These are phyloP conservation scores for Neoboletus magnificus DNA, from an alignment of 768 basidiomycete genomes.

Conservation along the genomic window DNA sequence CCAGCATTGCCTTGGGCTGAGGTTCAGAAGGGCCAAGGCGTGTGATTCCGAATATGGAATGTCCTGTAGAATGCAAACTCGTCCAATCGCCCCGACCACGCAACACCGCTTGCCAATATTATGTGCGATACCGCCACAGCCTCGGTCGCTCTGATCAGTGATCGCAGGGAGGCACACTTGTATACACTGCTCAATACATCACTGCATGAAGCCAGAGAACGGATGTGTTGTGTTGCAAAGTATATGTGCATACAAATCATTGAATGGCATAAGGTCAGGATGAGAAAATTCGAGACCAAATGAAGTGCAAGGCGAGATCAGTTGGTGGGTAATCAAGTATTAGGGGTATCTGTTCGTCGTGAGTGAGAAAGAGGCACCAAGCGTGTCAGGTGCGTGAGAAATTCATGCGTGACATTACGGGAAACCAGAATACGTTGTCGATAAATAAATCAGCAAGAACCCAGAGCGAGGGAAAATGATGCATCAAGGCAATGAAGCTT, in stretches of 20 bases:
- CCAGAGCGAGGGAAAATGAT: conserved; percentile 12
- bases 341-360: conserved; percentile 33
- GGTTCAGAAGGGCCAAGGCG: neutral
- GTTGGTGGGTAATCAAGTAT: conserved; percentile 30
- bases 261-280: conserved; percentile 23
- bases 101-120: conserved; percentile 15
- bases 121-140: conserved; percentile 14
- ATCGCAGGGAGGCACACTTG: conserved; percentile 5
- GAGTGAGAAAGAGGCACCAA: conserved; percentile 16
- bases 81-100: conserved; percentile 7
- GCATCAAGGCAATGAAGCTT: conserved; percentile 32
- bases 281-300: conserved; percentile 3
- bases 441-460: conserved; percentile 21
- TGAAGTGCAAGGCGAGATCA: conserved; percentile 14
- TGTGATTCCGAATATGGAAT: conserved; percentile 25
- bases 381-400: conserved; percentile 18
- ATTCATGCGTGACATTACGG: conserved; percentile 22
- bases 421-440: conserved; percentile 13
- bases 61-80: conserved; percentile 22
- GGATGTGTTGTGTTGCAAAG: conserved; percentile 10
- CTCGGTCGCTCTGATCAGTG: conserved; percentile 2
- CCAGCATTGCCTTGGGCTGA: conserved; percentile 16
- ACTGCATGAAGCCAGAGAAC: conserved; percentile 2
- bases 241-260: conserved; percentile 30
- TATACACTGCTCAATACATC: conserved; percentile 16